phyloP scores from a whole-genome alignment of 805 yeast genomes.

The Lachancea fermentati region DNA sequence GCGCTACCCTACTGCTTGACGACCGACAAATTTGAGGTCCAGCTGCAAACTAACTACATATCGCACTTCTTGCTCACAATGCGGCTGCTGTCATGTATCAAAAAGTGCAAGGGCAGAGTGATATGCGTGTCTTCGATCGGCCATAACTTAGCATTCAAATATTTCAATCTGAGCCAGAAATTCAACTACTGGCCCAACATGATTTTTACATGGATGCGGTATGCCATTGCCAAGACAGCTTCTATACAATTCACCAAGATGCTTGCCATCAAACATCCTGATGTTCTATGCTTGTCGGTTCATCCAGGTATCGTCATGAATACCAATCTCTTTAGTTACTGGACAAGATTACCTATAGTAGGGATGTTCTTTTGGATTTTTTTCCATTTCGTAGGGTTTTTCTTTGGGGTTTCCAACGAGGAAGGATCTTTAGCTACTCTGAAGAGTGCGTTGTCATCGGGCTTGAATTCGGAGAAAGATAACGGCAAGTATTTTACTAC shows the following conservation, averaged over 20 bases:
- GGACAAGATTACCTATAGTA: slow-evolving; percentile 73
- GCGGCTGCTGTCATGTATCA: slow-evolving; percentile 48
- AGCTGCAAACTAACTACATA: slow-evolving; percentile 71
- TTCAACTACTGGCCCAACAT: slow-evolving; percentile 60
- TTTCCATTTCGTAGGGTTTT: slow-evolving; percentile 61
- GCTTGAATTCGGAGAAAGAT: slow-evolving; percentile 44
- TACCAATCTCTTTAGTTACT: slow-evolving; percentile 66
- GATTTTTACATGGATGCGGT: slow-evolving; percentile 70
- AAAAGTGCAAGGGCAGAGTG: slow-evolving; percentile 41
- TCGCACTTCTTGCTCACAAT: slow-evolving; percentile 70
- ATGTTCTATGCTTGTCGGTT: slow-evolving; percentile 55
- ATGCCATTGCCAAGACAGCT: slow-evolving; percentile 70
- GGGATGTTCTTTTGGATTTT: slow-evolving; percentile 69
- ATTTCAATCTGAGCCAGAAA: slow-evolving; percentile 39
- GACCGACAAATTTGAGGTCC: slow-evolving; percentile 68
- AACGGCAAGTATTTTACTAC: slow-evolving; percentile 67
- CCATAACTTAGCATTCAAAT: slow-evolving; percentile 47
- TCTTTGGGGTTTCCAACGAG: slow-evolving; percentile 68
- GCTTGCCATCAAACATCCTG: slow-evolving; percentile 61
- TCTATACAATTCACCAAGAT: slow-evolving; percentile 68
- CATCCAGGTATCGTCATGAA: slow-evolving; percentile 89
- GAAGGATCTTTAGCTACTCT: slow-evolving; percentile 65
- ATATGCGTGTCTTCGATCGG: slow-evolving; percentile 62
- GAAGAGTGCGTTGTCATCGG: slow-evolving; percentile 53
- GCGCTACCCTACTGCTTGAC: slow-evolving; percentile 66